Conservation (phyloP, 345 rosid species). For the Litchi chinensis region DNA sequence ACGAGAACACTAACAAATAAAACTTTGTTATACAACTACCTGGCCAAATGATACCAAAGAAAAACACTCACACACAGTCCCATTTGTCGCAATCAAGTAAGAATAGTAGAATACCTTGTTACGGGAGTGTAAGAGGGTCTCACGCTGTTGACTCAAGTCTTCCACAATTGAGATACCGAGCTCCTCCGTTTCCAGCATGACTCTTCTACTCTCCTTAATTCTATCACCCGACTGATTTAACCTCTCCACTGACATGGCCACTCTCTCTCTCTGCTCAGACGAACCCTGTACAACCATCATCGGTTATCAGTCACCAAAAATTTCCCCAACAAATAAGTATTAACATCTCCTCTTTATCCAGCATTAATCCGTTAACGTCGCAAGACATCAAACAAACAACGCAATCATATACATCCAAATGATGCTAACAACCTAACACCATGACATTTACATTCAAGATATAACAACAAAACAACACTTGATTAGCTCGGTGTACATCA, state of each 20-base stretch:
- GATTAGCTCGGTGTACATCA: neutral
- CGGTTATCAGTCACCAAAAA: conserved; percentile 15
- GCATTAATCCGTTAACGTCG: neutral
- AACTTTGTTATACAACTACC: neutral
- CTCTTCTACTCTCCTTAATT: conserved; percentile 86
- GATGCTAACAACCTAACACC: neutral
- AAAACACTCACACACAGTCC: neutral
- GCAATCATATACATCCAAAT: neutral
- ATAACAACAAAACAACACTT: neutral
- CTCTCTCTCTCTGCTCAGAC: conserved; percentile 75
- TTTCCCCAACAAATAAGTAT: conserved; percentile 1
- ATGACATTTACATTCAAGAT: neutral
- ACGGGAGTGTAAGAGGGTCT: conserved; percentile 84
- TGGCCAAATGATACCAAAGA: neutral
- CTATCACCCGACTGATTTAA: conserved; percentile 72
- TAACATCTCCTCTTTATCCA: conserved; percentile 1
- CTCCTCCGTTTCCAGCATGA: conserved; percentile 88
- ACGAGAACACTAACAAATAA: neutral
- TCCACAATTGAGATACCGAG: conserved; percentile 82
- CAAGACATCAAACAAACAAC: conserved; percentile 2
- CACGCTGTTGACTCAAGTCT: conserved; percentile 88
- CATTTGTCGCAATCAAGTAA: neutral
- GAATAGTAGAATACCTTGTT: conserved; percentile 46
- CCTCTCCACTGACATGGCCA: conserved; percentile 80
- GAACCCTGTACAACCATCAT: conserved; percentile 48